Evolutionary conservation across 306 rosid species (phyloP), one percentile per base, ranked within the genome.

Genomic region (Vigna mungo): DNA sequence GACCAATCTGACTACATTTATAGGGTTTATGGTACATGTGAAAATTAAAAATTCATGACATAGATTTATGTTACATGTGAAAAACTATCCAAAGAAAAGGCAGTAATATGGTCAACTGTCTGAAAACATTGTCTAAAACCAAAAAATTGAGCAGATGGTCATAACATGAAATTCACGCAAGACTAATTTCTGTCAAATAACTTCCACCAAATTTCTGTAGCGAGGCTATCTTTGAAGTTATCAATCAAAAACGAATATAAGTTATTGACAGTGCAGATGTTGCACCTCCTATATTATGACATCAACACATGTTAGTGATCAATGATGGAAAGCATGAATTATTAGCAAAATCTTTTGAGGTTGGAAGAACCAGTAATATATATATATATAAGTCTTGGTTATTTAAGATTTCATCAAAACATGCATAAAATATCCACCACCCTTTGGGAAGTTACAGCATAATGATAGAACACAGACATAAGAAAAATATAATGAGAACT

Each of bases 401-500:
- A 16, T 72, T 62, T 37, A 21, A 62, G 43, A 37, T 71, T 37
- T 12, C 62, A 43, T 46, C 52, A 56, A 66, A 23, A 74, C 15
- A 41, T 72, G 5, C 39, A 66, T 27, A 14, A 71, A 55, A 61
- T 21, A 53, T n/a, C n/a, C n/a, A n/a, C n/a, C n/a, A n/a, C n/a
- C n/a, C n/a, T n/a, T 71, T 48, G 60, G 14, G 16, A 64, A 60
- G 18, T 43, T 15, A 48, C 32, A 39, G 7, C 68, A 67, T 56
- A 13, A 43, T 77, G 47, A 44, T 36, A 69, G 2, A 69, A 73
- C 34, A 65, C 76, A 30, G 34, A 36, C 7, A 34, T 16, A 78
- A 67, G 68, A 34, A 17, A 69, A 49, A 75, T 32, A 41, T 14
- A 10, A 21, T 25, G 70, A 39, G 60, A 1, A 56, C 94, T 88